Percentiles rank a stretch among this genome's conserved stretches.
Conservation (phyloP, 768 basidiomycete genomes). For the Leccinum variicolor region DNA sequence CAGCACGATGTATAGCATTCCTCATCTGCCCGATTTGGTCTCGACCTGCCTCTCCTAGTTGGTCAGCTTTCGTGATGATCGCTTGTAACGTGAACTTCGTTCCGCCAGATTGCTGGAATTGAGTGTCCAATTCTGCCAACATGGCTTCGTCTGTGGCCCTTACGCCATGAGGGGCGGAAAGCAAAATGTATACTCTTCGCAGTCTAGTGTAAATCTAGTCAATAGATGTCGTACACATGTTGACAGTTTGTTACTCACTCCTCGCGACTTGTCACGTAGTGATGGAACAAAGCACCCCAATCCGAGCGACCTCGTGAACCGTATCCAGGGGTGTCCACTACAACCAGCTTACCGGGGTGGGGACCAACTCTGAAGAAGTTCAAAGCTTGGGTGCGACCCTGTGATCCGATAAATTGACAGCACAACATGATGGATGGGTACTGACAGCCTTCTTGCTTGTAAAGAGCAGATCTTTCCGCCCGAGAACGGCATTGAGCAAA, state of each 20-base stretch:
- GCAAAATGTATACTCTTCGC: constrained; percentile 64
- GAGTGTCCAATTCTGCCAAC: constrained; percentile 47
- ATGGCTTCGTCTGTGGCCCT: constrained; percentile 56
- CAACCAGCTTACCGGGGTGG: constrained; percentile 47
- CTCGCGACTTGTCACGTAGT: constrained; percentile 57
- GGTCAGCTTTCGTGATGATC: constrained; percentile 70
- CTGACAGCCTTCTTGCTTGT: constrained; percentile 72
- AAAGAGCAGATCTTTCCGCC: constrained; percentile 51
- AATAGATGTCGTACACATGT: not conserved
- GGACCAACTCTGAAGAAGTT: constrained; percentile 74
- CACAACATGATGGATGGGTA: constrained; percentile 1
- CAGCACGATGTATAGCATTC: constrained; percentile 47
- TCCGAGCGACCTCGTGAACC: constrained; percentile 69
- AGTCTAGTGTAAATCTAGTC: constrained; percentile 40
- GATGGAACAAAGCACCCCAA: constrained; percentile 70
- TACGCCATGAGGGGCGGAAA: constrained; percentile 66
- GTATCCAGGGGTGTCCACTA: constrained; percentile 84
- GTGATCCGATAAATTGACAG: constrained; percentile 1
- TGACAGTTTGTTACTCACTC: constrained; percentile 42
- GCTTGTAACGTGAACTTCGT: constrained; percentile 62
- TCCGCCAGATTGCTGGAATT: constrained; percentile 30
- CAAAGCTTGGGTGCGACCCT: constrained; percentile 72
- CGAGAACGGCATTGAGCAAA: constrained; percentile 65
- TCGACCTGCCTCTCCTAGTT: constrained; percentile 35
- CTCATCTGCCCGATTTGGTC: constrained; percentile 41